Evolutionary conservation across 1,284 basidiomycete genomes (phyloP).

Genomic region (Macrocybe sp.): DNA sequence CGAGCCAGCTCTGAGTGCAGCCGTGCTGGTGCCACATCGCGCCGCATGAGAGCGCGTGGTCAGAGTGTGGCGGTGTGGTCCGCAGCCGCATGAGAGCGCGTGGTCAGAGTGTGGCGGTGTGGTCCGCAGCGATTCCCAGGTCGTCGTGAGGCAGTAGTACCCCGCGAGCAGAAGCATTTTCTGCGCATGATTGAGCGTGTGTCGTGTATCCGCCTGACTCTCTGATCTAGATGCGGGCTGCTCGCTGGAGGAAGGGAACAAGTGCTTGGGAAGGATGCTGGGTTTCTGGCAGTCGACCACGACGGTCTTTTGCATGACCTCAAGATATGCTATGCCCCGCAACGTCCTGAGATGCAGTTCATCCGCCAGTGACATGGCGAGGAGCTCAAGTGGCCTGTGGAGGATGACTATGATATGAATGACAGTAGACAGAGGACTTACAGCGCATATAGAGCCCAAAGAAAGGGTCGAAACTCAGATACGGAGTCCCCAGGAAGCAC

Average conservation of each 20-base stretch:
- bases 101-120: slow-evolving; percentile 56
- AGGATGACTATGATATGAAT: slow-evolving; percentile 4
- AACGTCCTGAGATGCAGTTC: slow-evolving; percentile 53
- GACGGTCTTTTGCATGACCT: slow-evolving; percentile 57
- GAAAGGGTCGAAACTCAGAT: slow-evolving; percentile 58
- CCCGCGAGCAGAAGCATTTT: slow-evolving; percentile 59
- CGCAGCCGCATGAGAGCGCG: slow-evolving; percentile 54
- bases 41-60: slow-evolving; percentile 54
- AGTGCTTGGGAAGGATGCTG: slow-evolving; percentile 1
- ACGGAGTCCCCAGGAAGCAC: slow-evolving; percentile 53
- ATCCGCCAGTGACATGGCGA: slow-evolving; percentile 65
- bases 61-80: slow-evolving; percentile 45
- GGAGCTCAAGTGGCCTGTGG: slow-evolving; percentile 54
- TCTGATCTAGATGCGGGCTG: neutral
- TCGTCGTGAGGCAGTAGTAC: slow-evolving; percentile 55
- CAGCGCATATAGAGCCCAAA: slow-evolving; percentile 57
- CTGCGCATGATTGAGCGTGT: slow-evolving; percentile 48
- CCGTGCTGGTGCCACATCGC: slow-evolving; percentile 66
- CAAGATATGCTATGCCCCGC: slow-evolving; percentile 60
- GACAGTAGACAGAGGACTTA: slow-evolving; percentile 10
- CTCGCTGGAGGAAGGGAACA: slow-evolving; percentile 1
- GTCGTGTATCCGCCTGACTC: slow-evolving; percentile 28
- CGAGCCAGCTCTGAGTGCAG: slow-evolving; percentile 60
- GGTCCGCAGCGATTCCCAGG: slow-evolving; percentile 57
- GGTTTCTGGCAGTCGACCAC: slow-evolving; percentile 31